phyloP scores from a whole-genome alignment of 192 early-diverging fungal species.

The Coemansia furcata region DNA sequence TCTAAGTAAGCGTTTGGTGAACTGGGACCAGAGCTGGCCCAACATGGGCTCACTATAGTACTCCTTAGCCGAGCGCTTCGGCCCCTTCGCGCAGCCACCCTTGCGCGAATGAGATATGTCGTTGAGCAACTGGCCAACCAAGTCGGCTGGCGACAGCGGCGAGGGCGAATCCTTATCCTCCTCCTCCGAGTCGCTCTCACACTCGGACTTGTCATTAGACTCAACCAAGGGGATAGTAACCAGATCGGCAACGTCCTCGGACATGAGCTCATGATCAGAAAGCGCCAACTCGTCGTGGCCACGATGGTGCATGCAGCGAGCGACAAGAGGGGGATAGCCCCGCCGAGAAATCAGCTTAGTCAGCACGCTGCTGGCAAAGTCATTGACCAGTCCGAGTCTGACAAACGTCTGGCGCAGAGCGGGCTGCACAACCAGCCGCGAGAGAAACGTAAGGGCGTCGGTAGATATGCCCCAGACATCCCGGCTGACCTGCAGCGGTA shows the following conservation, averaged over 20 bases:
- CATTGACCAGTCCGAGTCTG: conserved; percentile 5
- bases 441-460: conserved; percentile 21
- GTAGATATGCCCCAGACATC: conserved; percentile 36
- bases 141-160: neutral
- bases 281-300: no score
- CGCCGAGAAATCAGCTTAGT: neutral
- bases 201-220: neutral
- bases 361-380: conserved; percentile 12
- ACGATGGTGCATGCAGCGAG: neutral
- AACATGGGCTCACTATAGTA: conserved; percentile 17
- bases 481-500: conserved; percentile 7
- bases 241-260: neutral
- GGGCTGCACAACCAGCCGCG: conserved; percentile 12
- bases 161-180: neutral
- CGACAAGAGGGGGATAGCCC: neutral
- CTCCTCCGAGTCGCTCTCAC: neutral
- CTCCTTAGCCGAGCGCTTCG: neutral
- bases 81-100: neutral
- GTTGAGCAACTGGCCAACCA: conserved; percentile 23
- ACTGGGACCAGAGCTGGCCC: conserved; percentile 20
- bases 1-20: conserved; percentile 12
- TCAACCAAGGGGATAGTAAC: conserved; percentile 3
- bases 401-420: conserved; percentile 7
- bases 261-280: neutral
- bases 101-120: conserved; percentile 10